Base-by-base conservation (phyloP, 495 filamentous ascomycete genomes). In the Lepidopterella palustris region DNA sequence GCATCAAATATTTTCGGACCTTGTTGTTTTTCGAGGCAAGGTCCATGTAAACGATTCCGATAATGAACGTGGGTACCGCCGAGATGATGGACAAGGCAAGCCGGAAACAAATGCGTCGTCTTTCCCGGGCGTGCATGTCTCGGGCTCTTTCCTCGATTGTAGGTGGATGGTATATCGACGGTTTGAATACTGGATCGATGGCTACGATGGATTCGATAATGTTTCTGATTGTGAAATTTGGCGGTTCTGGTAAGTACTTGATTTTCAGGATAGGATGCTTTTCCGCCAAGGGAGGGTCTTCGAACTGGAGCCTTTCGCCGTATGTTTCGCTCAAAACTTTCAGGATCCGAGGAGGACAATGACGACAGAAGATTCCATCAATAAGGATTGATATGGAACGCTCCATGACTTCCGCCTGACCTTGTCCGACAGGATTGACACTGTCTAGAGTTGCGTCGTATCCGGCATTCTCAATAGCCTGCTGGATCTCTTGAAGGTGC, bases 31-130 rank as follows among this genome's bases (percentile, higher is more conserved):
- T 63, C 0, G 85, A 75, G 0, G 96, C 81, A 0, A 97, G 80
- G 53, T 78, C 87, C 92, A 95, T 97, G 74, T 85, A 95, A 4
- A 97, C 83, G 61, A 97, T 88, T 1, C 92, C 92, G 58, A 97
- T 86, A 31, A 95, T 68, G 66, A 97, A 92, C 0, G 90, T 90
- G 18, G 92, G 93, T 35, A 97, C 87, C 35, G 87, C 87, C 25
- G 85, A 77, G 13, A 85, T 68, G n/a, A 91, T 72, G 15, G 88
- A 84, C 60, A 96, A 77, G 2, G 86, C 61, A 21, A 91, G 78
- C 10, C 92, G 85, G 13, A 70, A 62, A 5, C 73, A 56, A 15
- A 75, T 64, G 20, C 61, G 64, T 18, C 60, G 63, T 35, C 64
- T 59, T 26, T 72, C 69, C 20, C 64, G 67, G 18, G 58, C 53